Conservation (phyloP, 371 early-diverging fungal genomes). For the Batrachochytrium dendrobatidis region DNA sequence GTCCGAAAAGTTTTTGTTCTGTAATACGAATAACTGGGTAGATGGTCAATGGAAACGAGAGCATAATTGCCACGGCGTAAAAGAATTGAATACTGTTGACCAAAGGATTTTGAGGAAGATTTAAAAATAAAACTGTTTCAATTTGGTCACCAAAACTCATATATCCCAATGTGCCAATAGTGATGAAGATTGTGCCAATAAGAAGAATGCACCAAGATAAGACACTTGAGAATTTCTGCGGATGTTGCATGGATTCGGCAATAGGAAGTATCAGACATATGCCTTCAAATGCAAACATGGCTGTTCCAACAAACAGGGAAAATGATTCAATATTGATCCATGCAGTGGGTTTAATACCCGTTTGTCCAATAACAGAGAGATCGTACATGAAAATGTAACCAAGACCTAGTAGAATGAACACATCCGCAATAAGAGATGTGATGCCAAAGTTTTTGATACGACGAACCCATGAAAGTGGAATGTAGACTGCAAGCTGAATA, state of each 20-base stretch:
- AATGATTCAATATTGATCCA: slow-evolving; percentile 62
- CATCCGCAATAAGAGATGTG: slow-evolving; percentile 80
- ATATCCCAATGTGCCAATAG: slow-evolving; percentile 75
- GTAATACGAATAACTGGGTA: slow-evolving; percentile 86
- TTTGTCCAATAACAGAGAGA: slow-evolving; percentile 47
- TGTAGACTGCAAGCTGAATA: slow-evolving; percentile 58
- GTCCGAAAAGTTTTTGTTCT: slow-evolving; percentile 50
- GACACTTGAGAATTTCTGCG: slow-evolving; percentile 67
- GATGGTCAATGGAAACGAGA: slow-evolving; percentile 75
- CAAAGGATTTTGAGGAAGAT: slow-evolving; percentile 59
- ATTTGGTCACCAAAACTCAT: slow-evolving; percentile 76
- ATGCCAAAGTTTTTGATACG: slow-evolving; percentile 77
- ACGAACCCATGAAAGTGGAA: slow-evolving; percentile 80
- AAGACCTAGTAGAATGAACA: slow-evolving; percentile 76
- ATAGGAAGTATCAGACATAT: slow-evolving; percentile 83
- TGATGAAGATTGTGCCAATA: slow-evolving; percentile 62
- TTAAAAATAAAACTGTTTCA: slow-evolving; percentile 73
- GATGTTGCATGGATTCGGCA: slow-evolving; percentile 75
- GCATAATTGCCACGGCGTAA: slow-evolving; percentile 80
- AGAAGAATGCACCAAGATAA: slow-evolving; percentile 61
- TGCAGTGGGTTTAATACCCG: slow-evolving; percentile 49
- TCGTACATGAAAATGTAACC: slow-evolving; percentile 77
- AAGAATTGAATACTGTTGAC: slow-evolving; percentile 66
- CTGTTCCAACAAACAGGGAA: slow-evolving; percentile 83
- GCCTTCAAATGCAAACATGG: slow-evolving; percentile 90